phyloP scores from a whole-genome alignment of 805 yeast genomes.

The Candida boidinii region DNA sequence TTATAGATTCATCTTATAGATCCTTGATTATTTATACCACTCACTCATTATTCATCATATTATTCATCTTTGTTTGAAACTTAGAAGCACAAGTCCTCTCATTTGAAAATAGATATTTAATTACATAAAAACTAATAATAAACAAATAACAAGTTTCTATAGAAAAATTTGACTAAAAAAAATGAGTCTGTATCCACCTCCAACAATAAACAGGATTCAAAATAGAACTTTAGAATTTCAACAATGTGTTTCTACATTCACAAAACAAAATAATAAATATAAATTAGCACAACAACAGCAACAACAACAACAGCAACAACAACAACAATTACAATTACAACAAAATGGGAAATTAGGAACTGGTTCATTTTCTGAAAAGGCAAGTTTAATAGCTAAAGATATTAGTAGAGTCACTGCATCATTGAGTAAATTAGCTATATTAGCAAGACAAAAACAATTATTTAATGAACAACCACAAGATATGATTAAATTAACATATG shows the following conservation, averaged over 20 bases:
- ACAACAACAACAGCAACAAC: slow-evolving; percentile 11
- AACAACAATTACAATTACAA: not conserved
- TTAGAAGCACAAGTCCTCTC: not conserved
- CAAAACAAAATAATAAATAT: slow-evolving; percentile 34
- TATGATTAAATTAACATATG: slow-evolving; percentile 83
- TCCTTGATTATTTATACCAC: too few relatives aligned
- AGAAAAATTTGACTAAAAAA: not conserved
- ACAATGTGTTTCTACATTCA: slow-evolving; percentile 76
- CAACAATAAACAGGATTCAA: slow-evolving; percentile 33
- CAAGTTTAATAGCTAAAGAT: slow-evolving; percentile 80
- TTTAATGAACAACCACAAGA: slow-evolving; percentile 94
- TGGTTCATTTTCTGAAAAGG: slow-evolving; percentile 61
- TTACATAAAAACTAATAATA: too few relatives aligned
- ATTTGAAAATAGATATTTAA: not conserved
- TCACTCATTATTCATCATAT: too few relatives aligned
- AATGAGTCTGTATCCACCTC: slow-evolving; percentile 20
- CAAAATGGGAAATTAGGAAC: slow-evolving; percentile 29
- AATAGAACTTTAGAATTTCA: slow-evolving; percentile 91
- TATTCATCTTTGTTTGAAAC: too few relatives aligned
- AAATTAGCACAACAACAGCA: slow-evolving; percentile 15
- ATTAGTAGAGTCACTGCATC: slow-evolving; percentile 79
- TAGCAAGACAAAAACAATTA: slow-evolving; percentile 85
- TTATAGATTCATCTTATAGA: too few relatives aligned
- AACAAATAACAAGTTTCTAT: too few relatives aligned
- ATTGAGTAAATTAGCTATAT: slow-evolving; percentile 62